phyloP scores from a whole-genome alignment of 2,329 filamentous ascomycete genomes.

The Ceratocystis lukuohia region DNA sequence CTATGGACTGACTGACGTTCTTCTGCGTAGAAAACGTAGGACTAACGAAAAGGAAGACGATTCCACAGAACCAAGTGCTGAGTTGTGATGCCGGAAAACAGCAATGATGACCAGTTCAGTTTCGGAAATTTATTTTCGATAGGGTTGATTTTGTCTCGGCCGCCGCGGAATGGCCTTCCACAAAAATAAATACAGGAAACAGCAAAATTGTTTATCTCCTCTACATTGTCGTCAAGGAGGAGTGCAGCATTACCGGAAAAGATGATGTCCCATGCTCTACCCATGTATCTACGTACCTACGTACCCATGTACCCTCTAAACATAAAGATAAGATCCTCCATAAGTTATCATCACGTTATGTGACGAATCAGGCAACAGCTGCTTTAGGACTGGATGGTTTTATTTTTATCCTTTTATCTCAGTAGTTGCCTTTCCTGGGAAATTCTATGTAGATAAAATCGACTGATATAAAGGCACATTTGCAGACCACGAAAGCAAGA shows the following conservation, averaged over 20 bases:
- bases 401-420: not conserved
- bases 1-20: too few species aligned
- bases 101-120: not conserved
- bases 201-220: too few species aligned
- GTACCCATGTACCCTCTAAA: not conserved
- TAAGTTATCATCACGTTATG: not conserved
- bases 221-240: not conserved
- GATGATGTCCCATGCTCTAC: too few species aligned
- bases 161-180: not conserved
- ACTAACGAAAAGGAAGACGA: too few species aligned
- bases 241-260: too few species aligned
- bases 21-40: too few species aligned
- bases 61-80: too few species aligned
- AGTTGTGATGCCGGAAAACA: not conserved
- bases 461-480: not conserved
- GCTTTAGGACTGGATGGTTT: too few species aligned
- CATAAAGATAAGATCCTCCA: not conserved
- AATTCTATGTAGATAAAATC: not conserved
- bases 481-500: not conserved
- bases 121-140: not conserved
- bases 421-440: not conserved
- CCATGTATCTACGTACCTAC: not conserved
- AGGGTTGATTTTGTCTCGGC: constrained; percentile 7
- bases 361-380: not conserved
- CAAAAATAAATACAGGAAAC: too few species aligned